Conservation (phyloP, 257 asterid genomes). For the Pogostemon cablin region DNA sequence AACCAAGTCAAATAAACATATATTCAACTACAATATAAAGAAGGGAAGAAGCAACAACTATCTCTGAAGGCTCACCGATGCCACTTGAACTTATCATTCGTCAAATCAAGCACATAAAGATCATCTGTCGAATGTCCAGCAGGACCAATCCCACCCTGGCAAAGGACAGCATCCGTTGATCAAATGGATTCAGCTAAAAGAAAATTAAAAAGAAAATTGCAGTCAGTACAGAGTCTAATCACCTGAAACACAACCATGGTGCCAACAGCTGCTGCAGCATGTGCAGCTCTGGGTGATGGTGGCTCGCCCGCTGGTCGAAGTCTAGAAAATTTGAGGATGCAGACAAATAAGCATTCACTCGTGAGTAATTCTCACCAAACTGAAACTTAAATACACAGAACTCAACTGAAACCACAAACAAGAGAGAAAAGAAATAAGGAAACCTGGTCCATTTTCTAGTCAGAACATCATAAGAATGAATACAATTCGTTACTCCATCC, state of each 20-base stretch:
- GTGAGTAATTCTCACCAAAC: constrained; percentile 26
- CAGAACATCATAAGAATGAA: constrained; percentile 89
- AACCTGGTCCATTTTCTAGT: constrained; percentile 98
- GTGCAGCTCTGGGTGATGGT: constrained; percentile 99
- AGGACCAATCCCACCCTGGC: constrained; percentile 99
- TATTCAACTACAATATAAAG: background rate
- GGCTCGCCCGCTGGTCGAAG: constrained; percentile 97
- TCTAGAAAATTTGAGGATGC: constrained; percentile 45
- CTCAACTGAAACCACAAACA: constrained; percentile 19
- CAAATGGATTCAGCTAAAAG: background rate
- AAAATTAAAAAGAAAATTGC: background rate
- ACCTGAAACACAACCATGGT: constrained; percentile 99
- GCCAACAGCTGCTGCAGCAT: constrained; percentile 96
- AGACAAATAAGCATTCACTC: constrained; percentile 29
- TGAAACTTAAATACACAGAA: constrained; percentile 16
- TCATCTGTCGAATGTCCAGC: constrained; percentile 99
- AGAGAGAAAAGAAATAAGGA: constrained; percentile 6
- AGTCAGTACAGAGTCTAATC: constrained; percentile 30
- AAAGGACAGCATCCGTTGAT: constrained; percentile 36
- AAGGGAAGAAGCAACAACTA: constrained; percentile 23
- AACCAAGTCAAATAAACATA: constrained; percentile 37
- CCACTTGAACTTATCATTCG: constrained; percentile 95
- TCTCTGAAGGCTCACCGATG: constrained; percentile 67
- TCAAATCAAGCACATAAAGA: constrained; percentile 86
- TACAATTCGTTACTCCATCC: constrained; percentile 88